Percentiles rank a stretch among this genome's conserved stretches.
phyloP scores from a whole-genome alignment of 352 stramenopile species.

The Pythium vanterpoolii region DNA sequence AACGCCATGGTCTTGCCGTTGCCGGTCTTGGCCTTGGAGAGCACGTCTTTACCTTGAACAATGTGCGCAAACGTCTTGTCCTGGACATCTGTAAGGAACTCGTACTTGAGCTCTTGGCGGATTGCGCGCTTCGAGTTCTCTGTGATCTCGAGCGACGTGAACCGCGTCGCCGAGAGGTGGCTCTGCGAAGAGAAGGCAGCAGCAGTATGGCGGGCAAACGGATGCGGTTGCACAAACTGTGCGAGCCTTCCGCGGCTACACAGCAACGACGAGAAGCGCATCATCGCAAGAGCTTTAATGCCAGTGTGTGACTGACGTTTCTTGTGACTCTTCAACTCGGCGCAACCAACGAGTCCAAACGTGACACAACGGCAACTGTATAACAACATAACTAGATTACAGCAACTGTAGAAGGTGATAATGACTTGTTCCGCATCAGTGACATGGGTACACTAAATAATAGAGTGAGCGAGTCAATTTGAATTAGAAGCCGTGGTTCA shows the following conservation, averaged over 20 bases:
- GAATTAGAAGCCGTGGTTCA: not conserved
- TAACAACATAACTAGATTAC: not conserved
- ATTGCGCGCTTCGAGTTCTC: slow-evolving; percentile 42
- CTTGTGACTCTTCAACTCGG: slow-evolving; percentile 22
- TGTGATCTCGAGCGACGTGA: slow-evolving; percentile 28
- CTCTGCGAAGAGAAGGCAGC: slow-evolving; percentile 15
- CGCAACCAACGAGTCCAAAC: slow-evolving; percentile 17
- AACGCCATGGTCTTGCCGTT: slow-evolving; percentile 85
- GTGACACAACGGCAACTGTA: not conserved
- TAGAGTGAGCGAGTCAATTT: not conserved
- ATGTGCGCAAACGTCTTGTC: slow-evolving; percentile 55
- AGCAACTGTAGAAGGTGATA: not conserved
- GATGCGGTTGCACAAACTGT: slow-evolving; percentile 1
- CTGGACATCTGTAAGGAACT: slow-evolving; percentile 85
- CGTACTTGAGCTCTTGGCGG: slow-evolving; percentile 61
- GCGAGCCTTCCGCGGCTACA: not conserved
- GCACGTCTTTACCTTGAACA: slow-evolving; percentile 70
- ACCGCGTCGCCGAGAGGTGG: slow-evolving; percentile 23
- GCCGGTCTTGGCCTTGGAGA: slow-evolving; percentile 82
- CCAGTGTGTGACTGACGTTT: not conserved
- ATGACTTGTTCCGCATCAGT: not conserved
- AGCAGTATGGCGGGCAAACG: not conserved
- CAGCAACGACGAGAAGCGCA: slow-evolving; percentile 18
- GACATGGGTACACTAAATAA: not conserved
- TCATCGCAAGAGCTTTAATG: slow-evolving; percentile 1